Conservation (phyloP, 139 green algal species). For the Yamagishiella unicocca region DNA sequence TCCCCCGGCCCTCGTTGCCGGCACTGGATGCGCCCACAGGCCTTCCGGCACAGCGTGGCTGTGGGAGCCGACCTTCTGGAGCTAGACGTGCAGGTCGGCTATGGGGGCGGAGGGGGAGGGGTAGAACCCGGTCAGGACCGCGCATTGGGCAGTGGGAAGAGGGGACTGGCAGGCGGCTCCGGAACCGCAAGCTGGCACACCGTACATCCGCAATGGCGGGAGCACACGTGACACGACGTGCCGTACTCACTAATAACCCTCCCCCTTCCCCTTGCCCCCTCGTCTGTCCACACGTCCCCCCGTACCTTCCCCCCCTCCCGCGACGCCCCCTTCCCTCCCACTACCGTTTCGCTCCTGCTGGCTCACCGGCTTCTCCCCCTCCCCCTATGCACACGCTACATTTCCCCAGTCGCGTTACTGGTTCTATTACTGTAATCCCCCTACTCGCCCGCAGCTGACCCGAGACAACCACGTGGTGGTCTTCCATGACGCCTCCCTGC, state of each 20-base stretch:
- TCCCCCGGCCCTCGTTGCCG: too few relatives aligned
- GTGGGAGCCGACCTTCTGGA: constrained; percentile 35
- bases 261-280: background rate
- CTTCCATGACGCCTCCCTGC: constrained; percentile 27
- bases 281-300: background rate
- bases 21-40: too few relatives aligned
- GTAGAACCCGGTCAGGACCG: background rate
- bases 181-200: too few relatives aligned
- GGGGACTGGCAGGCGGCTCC: background rate
- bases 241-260: too few relatives aligned
- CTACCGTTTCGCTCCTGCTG: too few relatives aligned
- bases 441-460: background rate
- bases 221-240: too few relatives aligned
- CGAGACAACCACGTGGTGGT: constrained; percentile 30
- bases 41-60: constrained; percentile 29
- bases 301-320: too few relatives aligned
- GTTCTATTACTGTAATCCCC: background rate
- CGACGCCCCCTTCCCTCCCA: too few relatives aligned
- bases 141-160: background rate
- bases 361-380: too few relatives aligned
- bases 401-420: background rate
- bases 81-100: constrained; percentile 42
- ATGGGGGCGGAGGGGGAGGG: background rate
- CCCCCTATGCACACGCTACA: too few relatives aligned
- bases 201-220: too few relatives aligned